These are phyloP conservation scores for Simmondsia chinensis DNA, from an alignment of 148 eudicot genomes.

Conservation along the genomic window DNA sequence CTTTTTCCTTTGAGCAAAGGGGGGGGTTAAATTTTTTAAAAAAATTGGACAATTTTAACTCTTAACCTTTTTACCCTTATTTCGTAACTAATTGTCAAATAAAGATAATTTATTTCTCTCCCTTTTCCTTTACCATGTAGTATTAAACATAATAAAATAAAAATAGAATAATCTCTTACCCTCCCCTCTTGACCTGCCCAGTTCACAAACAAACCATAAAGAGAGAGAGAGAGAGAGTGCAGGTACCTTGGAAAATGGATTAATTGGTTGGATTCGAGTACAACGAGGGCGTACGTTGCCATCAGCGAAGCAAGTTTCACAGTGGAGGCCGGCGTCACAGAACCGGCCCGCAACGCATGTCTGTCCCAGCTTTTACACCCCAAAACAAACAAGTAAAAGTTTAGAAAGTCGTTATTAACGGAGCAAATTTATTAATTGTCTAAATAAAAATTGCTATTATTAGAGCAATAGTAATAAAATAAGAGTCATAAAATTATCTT, in stretches of 20 bases:
- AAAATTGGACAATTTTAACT: too few relatives aligned
- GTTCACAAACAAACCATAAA: neutral
- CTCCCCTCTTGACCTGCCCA: too few relatives aligned
- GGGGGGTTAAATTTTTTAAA: too few relatives aligned
- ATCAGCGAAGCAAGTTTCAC: slow-evolving; percentile 75
- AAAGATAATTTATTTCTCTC: too few relatives aligned
- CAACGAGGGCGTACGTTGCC: slow-evolving; percentile 64
- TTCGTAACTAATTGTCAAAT: too few relatives aligned
- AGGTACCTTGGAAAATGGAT: slow-evolving; percentile 55
- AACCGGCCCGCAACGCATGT: slow-evolving; percentile 35
- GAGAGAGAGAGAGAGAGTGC: neutral
- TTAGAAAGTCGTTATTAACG: neutral
- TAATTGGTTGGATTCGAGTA: slow-evolving; percentile 61
- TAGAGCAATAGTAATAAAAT: too few relatives aligned
- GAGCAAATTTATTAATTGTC: neutral
- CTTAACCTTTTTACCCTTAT: too few relatives aligned
- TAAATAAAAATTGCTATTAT: too few relatives aligned
- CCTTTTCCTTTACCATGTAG: too few relatives aligned
- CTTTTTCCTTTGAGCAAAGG: too few relatives aligned
- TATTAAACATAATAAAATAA: neutral
- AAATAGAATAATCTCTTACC: too few relatives aligned
- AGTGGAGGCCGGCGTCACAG: slow-evolving; percentile 74
- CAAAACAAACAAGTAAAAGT: neutral
- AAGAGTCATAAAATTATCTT: neutral
- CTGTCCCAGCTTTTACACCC: slow-evolving; percentile 34